A percentile compares a stretch with the other conserved stretches of the same genome.
phyloP scores from a whole-genome alignment of 768 basidiomycete species.

The Termitomyces heimii region DNA sequence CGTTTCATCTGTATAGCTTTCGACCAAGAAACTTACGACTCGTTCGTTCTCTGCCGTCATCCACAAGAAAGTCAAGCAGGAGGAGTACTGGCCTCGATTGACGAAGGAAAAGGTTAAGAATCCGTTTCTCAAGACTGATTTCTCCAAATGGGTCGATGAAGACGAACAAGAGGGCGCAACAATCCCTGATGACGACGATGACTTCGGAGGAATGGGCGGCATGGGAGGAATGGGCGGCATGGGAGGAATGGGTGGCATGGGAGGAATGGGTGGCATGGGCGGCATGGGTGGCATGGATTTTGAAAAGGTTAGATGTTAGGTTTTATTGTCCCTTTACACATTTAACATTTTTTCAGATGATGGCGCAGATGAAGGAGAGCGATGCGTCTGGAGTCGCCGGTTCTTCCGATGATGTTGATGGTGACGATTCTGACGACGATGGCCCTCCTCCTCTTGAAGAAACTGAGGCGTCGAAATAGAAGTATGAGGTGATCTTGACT shows the following conservation, averaged over 20 bases:
- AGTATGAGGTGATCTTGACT: not conserved
- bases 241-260: conserved; percentile 41
- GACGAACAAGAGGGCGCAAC: conserved; percentile 82
- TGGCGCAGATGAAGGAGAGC: conserved; percentile 38
- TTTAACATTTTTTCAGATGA: conserved; percentile 31
- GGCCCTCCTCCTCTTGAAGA: conserved; percentile 82
- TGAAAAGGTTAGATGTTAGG: conserved; percentile 37
- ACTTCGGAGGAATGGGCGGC: conserved; percentile 40
- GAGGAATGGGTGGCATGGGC: conserved; percentile 41
- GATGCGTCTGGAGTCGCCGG: conserved; percentile 16
- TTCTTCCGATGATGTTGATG: conserved; percentile 28
- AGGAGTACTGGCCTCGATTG: conserved; percentile 89
- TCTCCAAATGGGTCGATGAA: conserved; percentile 94
- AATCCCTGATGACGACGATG: conserved; percentile 37
- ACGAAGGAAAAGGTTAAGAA: conserved; percentile 83
- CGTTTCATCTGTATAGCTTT: conserved; percentile 39
- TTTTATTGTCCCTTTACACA: not conserved
- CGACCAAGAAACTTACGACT: conserved; percentile 52
- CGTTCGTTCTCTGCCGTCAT: conserved; percentile 66
- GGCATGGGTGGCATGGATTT: conserved; percentile 50
- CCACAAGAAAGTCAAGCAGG: conserved; percentile 71
- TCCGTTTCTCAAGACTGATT: conserved; percentile 90
- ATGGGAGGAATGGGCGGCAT: conserved; percentile 40
- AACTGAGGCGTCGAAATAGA: conserved; percentile 39
- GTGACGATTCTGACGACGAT: conserved; percentile 52